Conservation (phyloP, 495 filamentous ascomycete genomes). For the Parmelia sp. region DNA sequence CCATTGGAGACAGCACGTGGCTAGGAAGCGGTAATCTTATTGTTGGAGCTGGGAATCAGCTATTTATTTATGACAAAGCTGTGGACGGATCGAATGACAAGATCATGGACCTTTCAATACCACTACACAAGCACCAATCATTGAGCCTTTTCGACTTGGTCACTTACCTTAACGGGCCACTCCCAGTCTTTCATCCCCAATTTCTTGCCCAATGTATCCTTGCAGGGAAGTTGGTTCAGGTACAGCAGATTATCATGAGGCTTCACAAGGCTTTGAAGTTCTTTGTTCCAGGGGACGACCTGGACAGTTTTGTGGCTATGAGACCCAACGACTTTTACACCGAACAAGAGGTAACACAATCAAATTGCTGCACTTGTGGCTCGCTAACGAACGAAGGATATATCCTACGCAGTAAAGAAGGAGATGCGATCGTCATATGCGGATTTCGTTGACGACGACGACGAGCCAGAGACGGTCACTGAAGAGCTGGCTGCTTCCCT, state of each 20-base stretch:
- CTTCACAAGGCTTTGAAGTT: conserved; percentile 78
- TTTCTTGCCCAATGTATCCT: conserved; percentile 85
- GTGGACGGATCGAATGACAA: conserved; percentile 59
- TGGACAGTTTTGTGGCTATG: conserved; percentile 77
- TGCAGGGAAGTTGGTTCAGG: conserved; percentile 65
- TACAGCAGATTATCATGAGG: conserved; percentile 66
- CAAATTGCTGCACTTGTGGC: neutral
- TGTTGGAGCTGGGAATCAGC: conserved; percentile 84
- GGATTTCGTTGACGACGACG: conserved; percentile 52
- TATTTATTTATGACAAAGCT: conserved; percentile 78
- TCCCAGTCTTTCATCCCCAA: conserved; percentile 91
- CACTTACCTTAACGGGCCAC: conserved; percentile 72
- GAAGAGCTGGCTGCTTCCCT: conserved; percentile 66
- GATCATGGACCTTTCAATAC: conserved; percentile 57
- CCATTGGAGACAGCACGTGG: conserved; percentile 92
- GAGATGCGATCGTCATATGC: conserved; percentile 50
- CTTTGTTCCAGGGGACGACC: conserved; percentile 69
- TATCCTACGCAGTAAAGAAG: conserved; percentile 40
- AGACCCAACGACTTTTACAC: conserved; percentile 64
- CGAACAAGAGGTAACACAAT: conserved; percentile 39
- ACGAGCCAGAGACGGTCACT: conserved; percentile 58
- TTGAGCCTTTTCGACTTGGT: conserved; percentile 75
- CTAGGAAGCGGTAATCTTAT: conserved; percentile 74
- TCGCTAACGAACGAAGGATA: conserved; percentile 34
- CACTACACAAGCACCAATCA: conserved; percentile 42